phyloP scores from a whole-genome alignment of 2,329 filamentous ascomycete genomes.

The Curvularia sp. region DNA sequence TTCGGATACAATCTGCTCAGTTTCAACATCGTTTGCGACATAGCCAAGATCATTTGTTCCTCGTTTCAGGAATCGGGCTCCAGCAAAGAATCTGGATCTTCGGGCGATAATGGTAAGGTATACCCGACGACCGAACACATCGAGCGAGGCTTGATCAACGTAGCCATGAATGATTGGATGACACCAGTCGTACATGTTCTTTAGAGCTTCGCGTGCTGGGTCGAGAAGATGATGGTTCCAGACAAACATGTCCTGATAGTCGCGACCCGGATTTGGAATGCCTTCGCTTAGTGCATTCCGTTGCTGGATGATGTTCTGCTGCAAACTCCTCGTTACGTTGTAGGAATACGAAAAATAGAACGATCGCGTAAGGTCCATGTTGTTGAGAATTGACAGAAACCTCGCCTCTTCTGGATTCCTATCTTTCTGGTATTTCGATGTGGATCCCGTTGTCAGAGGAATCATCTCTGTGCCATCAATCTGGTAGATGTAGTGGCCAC shows the following conservation, averaged over 20 bases:
- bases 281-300: slow-evolving; percentile 73
- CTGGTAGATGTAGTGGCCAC: slow-evolving; percentile 94
- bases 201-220: slow-evolving; percentile 72
- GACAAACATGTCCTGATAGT: slow-evolving; percentile 95
- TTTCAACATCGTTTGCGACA: slow-evolving; percentile 98
- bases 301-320: slow-evolving; percentile 88
- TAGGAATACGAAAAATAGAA: slow-evolving; percentile 99
- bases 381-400: slow-evolving; percentile 87
- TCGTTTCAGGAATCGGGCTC: slow-evolving; percentile 90
- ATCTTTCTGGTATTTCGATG: slow-evolving; percentile 75
- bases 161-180: slow-evolving; percentile 95
- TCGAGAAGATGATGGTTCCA: slow-evolving; percentile 93
- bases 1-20: slow-evolving; percentile 96
- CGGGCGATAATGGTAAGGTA: slow-evolving; percentile 95
- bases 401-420: slow-evolving; percentile 87
- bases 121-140: slow-evolving; percentile 83
- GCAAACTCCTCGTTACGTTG: slow-evolving; percentile 88
- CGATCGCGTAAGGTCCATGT: slow-evolving; percentile 85
- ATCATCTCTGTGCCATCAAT: slow-evolving; percentile 93
- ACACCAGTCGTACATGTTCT: slow-evolving; percentile 93
- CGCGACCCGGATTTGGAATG: slow-evolving; percentile 63
- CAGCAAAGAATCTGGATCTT: slow-evolving; percentile 90
- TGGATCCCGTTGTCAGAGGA: slow-evolving; percentile 75
- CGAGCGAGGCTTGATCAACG: slow-evolving; percentile 79
- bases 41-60: slow-evolving; percentile 94